Evolutionary conservation across 768 basidiomycete species (phyloP).

Genomic region (Suillus plorans): DNA sequence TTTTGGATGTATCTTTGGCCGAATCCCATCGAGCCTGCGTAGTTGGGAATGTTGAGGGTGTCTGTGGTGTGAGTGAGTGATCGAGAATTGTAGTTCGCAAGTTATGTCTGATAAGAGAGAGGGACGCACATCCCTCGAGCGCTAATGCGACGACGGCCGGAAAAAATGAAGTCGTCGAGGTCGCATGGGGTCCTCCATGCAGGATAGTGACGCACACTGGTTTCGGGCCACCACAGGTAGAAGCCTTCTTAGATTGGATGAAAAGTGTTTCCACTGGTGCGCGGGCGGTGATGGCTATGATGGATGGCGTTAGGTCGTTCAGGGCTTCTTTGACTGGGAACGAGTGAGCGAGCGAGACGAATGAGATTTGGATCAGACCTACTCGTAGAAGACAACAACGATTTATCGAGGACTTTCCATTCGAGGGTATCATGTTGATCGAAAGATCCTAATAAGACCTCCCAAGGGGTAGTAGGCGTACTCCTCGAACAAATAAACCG

Average conservation of each 20-base stretch:
- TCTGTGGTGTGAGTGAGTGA: slow-evolving; percentile 34
- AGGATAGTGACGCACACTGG: slow-evolving; percentile 52
- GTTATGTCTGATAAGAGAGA: background rate
- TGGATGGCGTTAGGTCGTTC: slow-evolving; percentile 35
- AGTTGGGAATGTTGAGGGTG: slow-evolving; percentile 61
- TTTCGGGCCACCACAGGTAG: slow-evolving; percentile 14
- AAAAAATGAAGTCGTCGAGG: slow-evolving; percentile 47
- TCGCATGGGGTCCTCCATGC: slow-evolving; percentile 66
- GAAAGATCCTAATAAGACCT: slow-evolving; percentile 52
- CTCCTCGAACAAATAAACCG: slow-evolving; percentile 53
- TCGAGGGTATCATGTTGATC: slow-evolving; percentile 17
- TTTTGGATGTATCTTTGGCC: slow-evolving; percentile 57
- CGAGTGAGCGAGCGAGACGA: background rate
- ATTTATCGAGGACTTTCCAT: slow-evolving; percentile 46
- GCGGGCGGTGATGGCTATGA: slow-evolving; percentile 51
- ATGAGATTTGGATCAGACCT: slow-evolving; percentile 11
- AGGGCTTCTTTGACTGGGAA: slow-evolving; percentile 43
- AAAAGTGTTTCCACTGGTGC: slow-evolving; percentile 54
- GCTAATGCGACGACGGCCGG: slow-evolving; percentile 45
- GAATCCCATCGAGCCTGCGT: slow-evolving; percentile 66
- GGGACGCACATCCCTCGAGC: slow-evolving; percentile 59
- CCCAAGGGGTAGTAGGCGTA: slow-evolving; percentile 43
- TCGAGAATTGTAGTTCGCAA: background rate
- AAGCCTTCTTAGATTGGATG: slow-evolving; percentile 32
- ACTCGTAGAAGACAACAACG: slow-evolving; percentile 43